phyloP scores from a whole-genome alignment of 306 rosid genomes.

The Spatholobus suberectus region DNA sequence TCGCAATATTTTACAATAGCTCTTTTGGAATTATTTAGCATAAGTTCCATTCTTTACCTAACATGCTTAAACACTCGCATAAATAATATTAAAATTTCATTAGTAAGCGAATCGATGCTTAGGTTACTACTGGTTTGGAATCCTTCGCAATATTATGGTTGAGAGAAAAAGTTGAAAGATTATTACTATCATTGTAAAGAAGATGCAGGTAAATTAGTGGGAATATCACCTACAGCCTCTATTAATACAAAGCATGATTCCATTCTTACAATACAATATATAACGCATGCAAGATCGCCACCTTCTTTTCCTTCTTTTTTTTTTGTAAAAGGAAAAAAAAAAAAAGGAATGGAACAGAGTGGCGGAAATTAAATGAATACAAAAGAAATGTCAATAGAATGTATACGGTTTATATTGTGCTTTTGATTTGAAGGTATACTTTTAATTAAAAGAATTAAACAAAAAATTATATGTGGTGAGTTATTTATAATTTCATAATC shows the following conservation, averaged over 20 bases:
- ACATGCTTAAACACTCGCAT: slow-evolving; percentile 14
- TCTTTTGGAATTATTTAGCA: slow-evolving; percentile 35
- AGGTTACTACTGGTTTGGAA: slow-evolving; percentile 26
- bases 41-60: slow-evolving; percentile 49
- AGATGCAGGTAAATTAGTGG: background rate
- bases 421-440: background rate
- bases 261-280: background rate
- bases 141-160: background rate
- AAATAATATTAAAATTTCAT: slow-evolving; percentile 11
- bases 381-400: background rate
- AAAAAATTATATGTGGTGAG: background rate
- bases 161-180: background rate
- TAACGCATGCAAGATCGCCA: background rate
- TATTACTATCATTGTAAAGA: background rate
- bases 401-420: background rate
- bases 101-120: slow-evolving; percentile 30
- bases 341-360: no score
- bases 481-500: background rate
- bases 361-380: background rate
- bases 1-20: slow-evolving; percentile 8
- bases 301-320: background rate
- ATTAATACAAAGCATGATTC: background rate
- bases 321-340: background rate
- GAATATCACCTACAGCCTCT: background rate
- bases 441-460: background rate